A percentile compares a stretch with the other conserved stretches of the same genome.
Evolutionary conservation across 192 early-diverging fungal species (phyloP).

Genomic region (Gamsiella multidivaricata): DNA sequence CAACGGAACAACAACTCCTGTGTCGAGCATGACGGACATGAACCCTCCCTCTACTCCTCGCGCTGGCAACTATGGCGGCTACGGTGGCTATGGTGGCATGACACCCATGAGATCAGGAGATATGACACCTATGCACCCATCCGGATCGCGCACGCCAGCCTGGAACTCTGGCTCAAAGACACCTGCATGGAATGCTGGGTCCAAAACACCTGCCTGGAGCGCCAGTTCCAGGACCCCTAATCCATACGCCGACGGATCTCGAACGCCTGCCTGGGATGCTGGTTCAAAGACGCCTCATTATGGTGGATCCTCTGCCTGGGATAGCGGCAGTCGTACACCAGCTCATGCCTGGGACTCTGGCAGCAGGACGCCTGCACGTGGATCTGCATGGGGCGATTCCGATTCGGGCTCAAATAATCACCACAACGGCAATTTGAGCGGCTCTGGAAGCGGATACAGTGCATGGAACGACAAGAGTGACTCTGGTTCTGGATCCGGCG

Average conservation of each 20-base stretch:
- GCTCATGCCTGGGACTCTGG: conserved; percentile 74
- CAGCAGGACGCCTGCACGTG: conserved; percentile 52
- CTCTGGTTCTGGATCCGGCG: conserved; percentile 46
- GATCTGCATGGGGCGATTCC: conserved; percentile 50
- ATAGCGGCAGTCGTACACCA: conserved; percentile 57
- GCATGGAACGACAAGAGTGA: conserved; percentile 51
- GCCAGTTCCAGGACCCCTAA: conserved; percentile 63
- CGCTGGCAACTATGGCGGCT: conserved; percentile 69
- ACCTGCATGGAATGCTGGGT: conserved; percentile 64
- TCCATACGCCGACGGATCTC: conserved; percentile 53
- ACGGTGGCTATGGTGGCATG: conserved; percentile 58
- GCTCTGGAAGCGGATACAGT: conserved; percentile 22
- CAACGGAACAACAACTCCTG: conserved; percentile 46
- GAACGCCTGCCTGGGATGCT: conserved; percentile 69
- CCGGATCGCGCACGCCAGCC: conserved; percentile 68
- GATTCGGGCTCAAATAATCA: conserved; percentile 24
- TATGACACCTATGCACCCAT: conserved; percentile 46
- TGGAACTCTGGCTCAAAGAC: conserved; percentile 75
- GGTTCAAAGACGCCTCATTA: conserved; percentile 62
- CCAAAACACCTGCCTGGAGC: conserved; percentile 64
- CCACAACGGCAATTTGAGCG: conserved; percentile 16
- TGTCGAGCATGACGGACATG: conserved; percentile 60
- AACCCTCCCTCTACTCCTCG: conserved; percentile 62
- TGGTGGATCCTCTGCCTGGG: conserved; percentile 57
- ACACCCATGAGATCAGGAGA: conserved; percentile 58